Conservation (phyloP, 1,139 yeast genomes). For the Hansenula lynferdii region DNA sequence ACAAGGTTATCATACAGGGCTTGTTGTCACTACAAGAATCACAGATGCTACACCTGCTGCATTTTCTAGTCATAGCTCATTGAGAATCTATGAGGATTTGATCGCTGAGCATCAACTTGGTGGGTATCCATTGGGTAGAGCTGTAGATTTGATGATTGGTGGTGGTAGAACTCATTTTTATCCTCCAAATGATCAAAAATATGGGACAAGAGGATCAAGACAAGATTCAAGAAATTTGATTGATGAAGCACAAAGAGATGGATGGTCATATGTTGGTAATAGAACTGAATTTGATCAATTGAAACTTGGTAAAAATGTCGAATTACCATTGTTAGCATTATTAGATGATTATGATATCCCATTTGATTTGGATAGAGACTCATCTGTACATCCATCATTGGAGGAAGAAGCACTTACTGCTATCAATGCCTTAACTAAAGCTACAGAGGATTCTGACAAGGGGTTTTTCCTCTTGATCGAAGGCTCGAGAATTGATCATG, state of each 20-base stretch:
- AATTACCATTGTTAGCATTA: constrained; percentile 68
- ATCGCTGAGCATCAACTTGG: constrained; percentile 87
- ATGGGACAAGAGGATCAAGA: constrained; percentile 57
- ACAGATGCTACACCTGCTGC: constrained; percentile 92
- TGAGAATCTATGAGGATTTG: constrained; percentile 69
- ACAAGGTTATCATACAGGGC: constrained; percentile 72
- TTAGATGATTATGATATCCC: constrained; percentile 74
- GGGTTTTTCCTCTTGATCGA: constrained; percentile 82
- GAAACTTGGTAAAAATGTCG: constrained; percentile 51
- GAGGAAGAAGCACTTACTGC: constrained; percentile 74
- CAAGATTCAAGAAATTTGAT: constrained; percentile 60
- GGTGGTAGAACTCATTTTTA: constrained; percentile 84
- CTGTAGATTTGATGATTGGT: constrained; percentile 80
- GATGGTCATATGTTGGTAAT: constrained; percentile 66
- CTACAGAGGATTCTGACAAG: constrained; percentile 61
- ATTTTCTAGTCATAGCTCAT: constrained; percentile 71
- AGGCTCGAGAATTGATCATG: constrained; percentile 89
- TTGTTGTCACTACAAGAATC: constrained; percentile 82
- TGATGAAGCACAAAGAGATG: constrained; percentile 48
- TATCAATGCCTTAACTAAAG: constrained; percentile 54
- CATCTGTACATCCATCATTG: constrained; percentile 57
- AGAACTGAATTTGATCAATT: constrained; percentile 51
- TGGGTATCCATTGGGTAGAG: constrained; percentile 66
- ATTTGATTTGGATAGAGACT: constrained; percentile 69
- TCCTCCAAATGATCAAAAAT: constrained; percentile 33